Conservation (phyloP, 169 alveolate species). For the Pseudocohnilembus persalinus region DNA sequence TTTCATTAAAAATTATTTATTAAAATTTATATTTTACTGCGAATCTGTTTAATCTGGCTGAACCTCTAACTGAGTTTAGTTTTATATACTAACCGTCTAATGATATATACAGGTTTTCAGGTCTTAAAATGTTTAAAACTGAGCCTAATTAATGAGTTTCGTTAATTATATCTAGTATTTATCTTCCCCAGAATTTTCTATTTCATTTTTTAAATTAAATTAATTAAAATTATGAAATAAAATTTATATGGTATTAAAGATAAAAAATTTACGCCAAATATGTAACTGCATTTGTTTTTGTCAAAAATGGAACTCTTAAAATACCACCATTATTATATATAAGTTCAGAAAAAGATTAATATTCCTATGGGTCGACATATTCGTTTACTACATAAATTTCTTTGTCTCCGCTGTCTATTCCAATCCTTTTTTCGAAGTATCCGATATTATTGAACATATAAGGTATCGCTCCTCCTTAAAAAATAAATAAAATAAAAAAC, state of each 20-base stretch:
- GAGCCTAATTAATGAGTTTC: conserved; percentile 1
- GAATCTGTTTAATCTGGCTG: conserved; percentile 1
- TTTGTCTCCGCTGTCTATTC: conserved; percentile 3
- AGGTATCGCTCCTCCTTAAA: not conserved
- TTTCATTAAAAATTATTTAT: no score
- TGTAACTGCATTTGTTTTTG: not conserved
- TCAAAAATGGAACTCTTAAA: conserved; percentile 3
- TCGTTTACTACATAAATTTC: conserved; percentile 21
- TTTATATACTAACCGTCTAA: conserved; percentile 1
- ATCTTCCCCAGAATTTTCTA: conserved; percentile 8
- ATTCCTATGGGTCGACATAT: conserved; percentile 8
- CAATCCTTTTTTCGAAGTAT: conserved; percentile 7
- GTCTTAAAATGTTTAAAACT: conserved; percentile 11
- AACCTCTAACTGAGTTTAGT: conserved; percentile 14
- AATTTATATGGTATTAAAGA: no score
- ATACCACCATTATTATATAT: conserved; percentile 21
- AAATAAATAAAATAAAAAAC: no score
- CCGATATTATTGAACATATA: conserved; percentile 22
- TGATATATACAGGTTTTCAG: conserved; percentile 15
- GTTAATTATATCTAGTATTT: conserved; percentile 3
- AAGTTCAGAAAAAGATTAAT: conserved; percentile 4
- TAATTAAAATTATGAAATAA: not conserved
- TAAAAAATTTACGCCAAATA: not conserved
- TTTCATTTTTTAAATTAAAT: no score
- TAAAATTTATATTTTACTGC: not conserved